phyloP scores from a whole-genome alignment of 768 basidiomycete species.

The Jaapia argillacea region DNA sequence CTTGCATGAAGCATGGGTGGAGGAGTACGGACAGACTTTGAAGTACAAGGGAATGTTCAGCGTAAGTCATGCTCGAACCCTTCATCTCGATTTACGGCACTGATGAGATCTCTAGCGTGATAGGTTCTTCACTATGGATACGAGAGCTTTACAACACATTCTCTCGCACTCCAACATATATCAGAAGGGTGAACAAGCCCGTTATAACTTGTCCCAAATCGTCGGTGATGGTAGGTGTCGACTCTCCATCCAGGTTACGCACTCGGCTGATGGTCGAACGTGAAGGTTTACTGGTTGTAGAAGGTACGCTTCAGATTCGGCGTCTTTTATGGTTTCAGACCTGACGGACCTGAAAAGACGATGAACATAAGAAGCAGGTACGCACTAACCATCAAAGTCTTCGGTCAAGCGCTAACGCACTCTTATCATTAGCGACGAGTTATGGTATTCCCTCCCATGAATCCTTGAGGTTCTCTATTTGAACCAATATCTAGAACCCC shows the following conservation, averaged over 20 bases:
- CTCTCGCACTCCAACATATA: constrained; percentile 46
- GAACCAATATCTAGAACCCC: constrained; percentile 34
- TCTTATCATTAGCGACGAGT: constrained; percentile 13
- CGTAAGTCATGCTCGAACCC: constrained; percentile 19
- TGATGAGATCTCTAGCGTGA: background rate
- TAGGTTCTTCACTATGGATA: constrained; percentile 39
- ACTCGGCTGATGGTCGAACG: background rate
- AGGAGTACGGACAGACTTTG: constrained; percentile 36
- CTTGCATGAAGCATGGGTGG: constrained; percentile 36
- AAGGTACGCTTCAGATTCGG: constrained; percentile 14
- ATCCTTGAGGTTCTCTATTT: background rate
- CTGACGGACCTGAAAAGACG: constrained; percentile 8
- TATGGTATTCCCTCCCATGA: too few relatives aligned
- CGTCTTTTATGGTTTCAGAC: background rate
- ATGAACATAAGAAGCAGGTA: constrained; percentile 31
- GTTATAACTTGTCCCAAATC: constrained; percentile 28
- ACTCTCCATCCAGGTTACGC: background rate
- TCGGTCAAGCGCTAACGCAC: background rate
- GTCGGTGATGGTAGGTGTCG: constrained; percentile 26
- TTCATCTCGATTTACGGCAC: background rate
- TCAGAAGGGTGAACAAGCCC: constrained; percentile 37
- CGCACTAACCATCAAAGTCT: too few relatives aligned
- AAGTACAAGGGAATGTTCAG: constrained; percentile 33
- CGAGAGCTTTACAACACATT: constrained; percentile 54
- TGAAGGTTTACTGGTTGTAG: constrained; percentile 38